Evolutionary conservation across 305 asterid species (phyloP).

Genomic region (Euphrasia arctica): DNA sequence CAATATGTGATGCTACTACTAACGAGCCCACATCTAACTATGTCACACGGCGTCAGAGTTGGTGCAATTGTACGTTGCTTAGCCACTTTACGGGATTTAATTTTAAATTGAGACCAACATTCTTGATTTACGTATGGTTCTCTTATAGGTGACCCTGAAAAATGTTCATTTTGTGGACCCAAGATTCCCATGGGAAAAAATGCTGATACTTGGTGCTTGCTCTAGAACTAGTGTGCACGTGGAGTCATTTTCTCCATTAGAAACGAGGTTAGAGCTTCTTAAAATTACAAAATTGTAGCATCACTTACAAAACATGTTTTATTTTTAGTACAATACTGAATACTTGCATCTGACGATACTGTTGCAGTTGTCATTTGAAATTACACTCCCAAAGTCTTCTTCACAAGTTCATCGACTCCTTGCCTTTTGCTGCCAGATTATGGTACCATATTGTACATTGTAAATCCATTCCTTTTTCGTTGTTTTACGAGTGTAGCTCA

Average conservation of each 20-base stretch:
- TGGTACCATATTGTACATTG: slow-evolving; percentile 46
- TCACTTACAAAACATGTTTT: slow-evolving; percentile 10
- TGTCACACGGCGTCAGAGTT: slow-evolving; percentile 80
- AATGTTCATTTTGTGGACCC: slow-evolving; percentile 81
- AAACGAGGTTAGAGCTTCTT: slow-evolving; percentile 56
- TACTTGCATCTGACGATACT: slow-evolving; percentile 20
- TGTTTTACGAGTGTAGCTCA: slow-evolving; percentile 21
- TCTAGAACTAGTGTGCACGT: slow-evolving; percentile 58
- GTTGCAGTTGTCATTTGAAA: slow-evolving; percentile 56
- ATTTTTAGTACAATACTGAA: slow-evolving; percentile 14
- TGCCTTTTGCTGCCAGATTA: slow-evolving; percentile 70
- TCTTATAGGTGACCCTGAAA: slow-evolving; percentile 60
- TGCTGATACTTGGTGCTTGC: slow-evolving; percentile 83
- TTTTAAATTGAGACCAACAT: slow-evolving; percentile 26
- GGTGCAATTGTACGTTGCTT: slow-evolving; percentile 74
- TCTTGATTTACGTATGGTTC: slow-evolving; percentile 15
- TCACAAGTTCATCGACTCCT: slow-evolving; percentile 61
- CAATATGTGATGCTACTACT: slow-evolving; percentile 56
- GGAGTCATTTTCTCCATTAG: slow-evolving; percentile 82
- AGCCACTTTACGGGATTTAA: slow-evolving; percentile 7
- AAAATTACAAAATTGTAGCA: slow-evolving; percentile 8
- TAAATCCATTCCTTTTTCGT: slow-evolving; percentile 2
- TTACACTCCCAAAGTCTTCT: slow-evolving; percentile 54
- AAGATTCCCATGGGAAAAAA: slow-evolving; percentile 68
- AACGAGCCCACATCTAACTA: slow-evolving; percentile 55